A percentile compares a stretch with the other conserved stretches of the same genome.
Conservation (phyloP, 768 basidiomycete species). For the Lyophyllum semitale region DNA sequence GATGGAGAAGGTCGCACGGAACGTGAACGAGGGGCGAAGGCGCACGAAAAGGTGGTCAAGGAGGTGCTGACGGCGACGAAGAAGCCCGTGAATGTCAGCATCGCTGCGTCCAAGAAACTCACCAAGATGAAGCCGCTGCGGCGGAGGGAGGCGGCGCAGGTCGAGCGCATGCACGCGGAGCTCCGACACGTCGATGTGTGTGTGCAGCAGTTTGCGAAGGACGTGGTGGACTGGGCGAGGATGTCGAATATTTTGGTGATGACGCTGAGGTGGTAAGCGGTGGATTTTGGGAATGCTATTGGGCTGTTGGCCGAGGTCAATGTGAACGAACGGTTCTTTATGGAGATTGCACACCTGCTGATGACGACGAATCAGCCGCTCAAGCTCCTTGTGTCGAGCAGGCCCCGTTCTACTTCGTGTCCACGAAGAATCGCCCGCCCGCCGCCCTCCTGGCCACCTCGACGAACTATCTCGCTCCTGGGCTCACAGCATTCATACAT, state of each 20-base stretch:
- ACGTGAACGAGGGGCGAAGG: constrained; percentile 78
- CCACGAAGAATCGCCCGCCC: constrained; percentile 65
- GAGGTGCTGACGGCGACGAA: constrained; percentile 60
- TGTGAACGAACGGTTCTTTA: constrained; percentile 56
- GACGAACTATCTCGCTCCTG: constrained; percentile 74
- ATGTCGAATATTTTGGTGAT: constrained; percentile 49
- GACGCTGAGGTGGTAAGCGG: constrained; percentile 60
- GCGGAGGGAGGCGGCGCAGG: constrained; percentile 47
- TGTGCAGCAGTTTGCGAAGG: constrained; percentile 60
- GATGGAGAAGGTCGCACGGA: constrained; percentile 74
- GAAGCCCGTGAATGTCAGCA: constrained; percentile 44
- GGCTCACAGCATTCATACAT: constrained; percentile 52
- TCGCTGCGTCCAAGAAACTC: constrained; percentile 58
- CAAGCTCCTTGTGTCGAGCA: constrained; percentile 68
- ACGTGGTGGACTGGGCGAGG: constrained; percentile 64
- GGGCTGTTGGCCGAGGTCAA: constrained; percentile 55
- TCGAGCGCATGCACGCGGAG: constrained; percentile 56
- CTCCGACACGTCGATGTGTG: constrained; percentile 59
- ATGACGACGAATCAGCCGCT: constrained; percentile 62
- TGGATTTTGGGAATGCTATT: constrained; percentile 67
- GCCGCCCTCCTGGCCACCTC: constrained; percentile 71
- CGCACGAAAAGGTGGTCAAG: constrained; percentile 78
- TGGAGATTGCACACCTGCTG: constrained; percentile 58
- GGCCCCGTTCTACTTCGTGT: constrained; percentile 68
- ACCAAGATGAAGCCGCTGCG: constrained; percentile 58